Percentiles rank a stretch among this genome's conserved stretches.
Evolutionary conservation across 495 filamentous ascomycete genomes (phyloP).

Genomic region (Thozetella sp.): DNA sequence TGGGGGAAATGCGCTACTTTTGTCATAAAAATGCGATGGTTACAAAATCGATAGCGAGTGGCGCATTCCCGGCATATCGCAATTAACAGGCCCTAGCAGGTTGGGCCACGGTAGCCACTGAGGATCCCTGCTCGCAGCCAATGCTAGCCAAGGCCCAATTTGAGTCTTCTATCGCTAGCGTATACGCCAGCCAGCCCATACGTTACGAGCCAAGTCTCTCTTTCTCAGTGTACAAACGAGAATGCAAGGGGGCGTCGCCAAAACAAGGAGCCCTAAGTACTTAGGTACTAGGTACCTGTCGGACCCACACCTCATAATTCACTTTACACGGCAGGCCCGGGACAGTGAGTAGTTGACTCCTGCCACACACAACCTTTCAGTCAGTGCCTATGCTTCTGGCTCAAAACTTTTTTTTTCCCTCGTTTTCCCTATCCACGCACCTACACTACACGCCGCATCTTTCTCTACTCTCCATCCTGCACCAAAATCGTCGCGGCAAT

Average conservation of each 20-base stretch:
- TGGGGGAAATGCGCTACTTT: neutral
- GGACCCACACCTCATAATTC: neutral
- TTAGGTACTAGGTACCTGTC: too few species aligned
- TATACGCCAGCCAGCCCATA: neutral
- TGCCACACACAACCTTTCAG: neutral
- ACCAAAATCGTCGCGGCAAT: too few species aligned
- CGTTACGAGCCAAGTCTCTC: neutral
- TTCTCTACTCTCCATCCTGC: neutral
- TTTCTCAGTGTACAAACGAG: neutral
- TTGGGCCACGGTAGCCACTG: neutral
- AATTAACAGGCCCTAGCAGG: neutral
- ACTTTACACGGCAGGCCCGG: neutral
- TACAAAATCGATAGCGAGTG: neutral
- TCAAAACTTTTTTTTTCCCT: neutral
- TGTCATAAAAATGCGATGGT: constrained; percentile 1
- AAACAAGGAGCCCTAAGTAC: neutral
- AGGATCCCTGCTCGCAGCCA: neutral
- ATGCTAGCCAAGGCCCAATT: neutral
- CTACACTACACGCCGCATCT: neutral
- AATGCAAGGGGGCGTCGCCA: neutral
- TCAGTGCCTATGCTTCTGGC: neutral
- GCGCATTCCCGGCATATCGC: neutral
- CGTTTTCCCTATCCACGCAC: neutral
- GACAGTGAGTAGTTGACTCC: neutral
- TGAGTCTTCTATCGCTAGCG: neutral